phyloP scores from a whole-genome alignment of 192 early-diverging fungal genomes.

The Gryganskiella cystojenkinii region DNA sequence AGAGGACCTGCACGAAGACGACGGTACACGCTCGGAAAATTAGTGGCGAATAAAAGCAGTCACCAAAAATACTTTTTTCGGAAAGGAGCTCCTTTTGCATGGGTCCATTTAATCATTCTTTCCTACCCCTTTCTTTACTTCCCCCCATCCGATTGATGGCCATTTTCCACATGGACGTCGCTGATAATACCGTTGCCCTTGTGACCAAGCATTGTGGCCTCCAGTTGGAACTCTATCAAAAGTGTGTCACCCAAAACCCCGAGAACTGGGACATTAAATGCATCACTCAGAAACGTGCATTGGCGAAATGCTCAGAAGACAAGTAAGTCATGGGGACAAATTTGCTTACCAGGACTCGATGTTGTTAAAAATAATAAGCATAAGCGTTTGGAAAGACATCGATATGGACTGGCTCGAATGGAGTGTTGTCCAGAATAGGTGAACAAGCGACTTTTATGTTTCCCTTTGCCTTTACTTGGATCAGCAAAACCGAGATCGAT shows the following conservation, averaged over 20 bases:
- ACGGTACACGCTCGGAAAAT: no score
- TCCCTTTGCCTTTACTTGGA: no score
- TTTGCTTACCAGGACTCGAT: no score
- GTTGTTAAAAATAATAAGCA: no score
- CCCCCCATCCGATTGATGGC: conserved; percentile 20
- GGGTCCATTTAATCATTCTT: neutral
- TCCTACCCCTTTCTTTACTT: neutral
- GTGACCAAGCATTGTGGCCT: conserved; percentile 68
- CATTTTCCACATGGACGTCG: conserved; percentile 56
- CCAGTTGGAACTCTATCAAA: conserved; percentile 65
- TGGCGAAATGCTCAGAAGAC: conserved; percentile 69
- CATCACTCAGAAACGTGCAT: conserved; percentile 61
- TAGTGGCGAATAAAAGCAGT: conserved; percentile 1
- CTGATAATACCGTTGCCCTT: conserved; percentile 64
- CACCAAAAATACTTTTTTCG: no score
- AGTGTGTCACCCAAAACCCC: conserved; percentile 64
- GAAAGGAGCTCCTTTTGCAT: no score
- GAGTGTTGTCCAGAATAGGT: no score
- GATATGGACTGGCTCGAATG: no score
- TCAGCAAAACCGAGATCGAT: no score
- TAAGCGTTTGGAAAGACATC: no score
- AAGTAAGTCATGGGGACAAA: conserved; percentile 52
- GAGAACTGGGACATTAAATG: conserved; percentile 66
- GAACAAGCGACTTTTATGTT: no score
- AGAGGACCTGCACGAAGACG: neutral